Evolutionary conservation across 257 asterid genomes (phyloP).

Genomic region (Thymus mandschuricus): DNA sequence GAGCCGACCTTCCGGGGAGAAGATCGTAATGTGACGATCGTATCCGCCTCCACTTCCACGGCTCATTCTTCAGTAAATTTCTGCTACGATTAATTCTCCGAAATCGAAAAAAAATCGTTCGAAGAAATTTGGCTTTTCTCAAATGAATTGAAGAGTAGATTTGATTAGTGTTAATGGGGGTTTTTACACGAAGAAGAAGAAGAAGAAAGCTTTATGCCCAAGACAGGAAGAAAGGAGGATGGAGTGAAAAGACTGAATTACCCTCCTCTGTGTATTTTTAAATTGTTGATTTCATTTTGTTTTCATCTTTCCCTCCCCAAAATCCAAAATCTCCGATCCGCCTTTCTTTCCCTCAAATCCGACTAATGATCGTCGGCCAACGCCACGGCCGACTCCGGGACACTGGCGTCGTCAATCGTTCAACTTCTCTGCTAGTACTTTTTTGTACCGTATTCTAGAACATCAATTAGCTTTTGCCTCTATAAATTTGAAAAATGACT

Average conservation of each 20-base stretch:
- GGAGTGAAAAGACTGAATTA: conserved; percentile 26
- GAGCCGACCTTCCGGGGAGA: conserved; percentile 99
- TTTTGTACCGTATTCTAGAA: too few relatives aligned
- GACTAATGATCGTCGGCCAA: too few relatives aligned
- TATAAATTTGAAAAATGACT: too few relatives aligned
- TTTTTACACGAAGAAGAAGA: conserved; percentile 27
- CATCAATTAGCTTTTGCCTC: too few relatives aligned
- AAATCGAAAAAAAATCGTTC: neutral
- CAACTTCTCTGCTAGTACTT: too few relatives aligned
- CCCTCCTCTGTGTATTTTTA: conserved; percentile 13
- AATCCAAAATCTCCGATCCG: too few relatives aligned
- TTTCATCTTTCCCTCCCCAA: too few relatives aligned
- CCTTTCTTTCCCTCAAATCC: too few relatives aligned
- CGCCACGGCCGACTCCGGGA: too few relatives aligned
- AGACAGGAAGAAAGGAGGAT: conserved; percentile 29
- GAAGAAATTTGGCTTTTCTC: neutral
- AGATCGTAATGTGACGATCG: conserved; percentile 99
- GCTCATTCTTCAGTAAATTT: conserved; percentile 54
- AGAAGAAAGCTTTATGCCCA: conserved; percentile 46
- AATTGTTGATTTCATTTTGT: too few relatives aligned
- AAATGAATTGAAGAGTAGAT: neutral
- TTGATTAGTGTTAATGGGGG: conserved; percentile 26
- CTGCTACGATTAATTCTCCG: neutral
- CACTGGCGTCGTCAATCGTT: too few relatives aligned
- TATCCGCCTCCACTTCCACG: conserved; percentile 99